Evolutionary conservation across 1,284 basidiomycete species (phyloP).

Genomic region (Malassezia slooffiae): DNA sequence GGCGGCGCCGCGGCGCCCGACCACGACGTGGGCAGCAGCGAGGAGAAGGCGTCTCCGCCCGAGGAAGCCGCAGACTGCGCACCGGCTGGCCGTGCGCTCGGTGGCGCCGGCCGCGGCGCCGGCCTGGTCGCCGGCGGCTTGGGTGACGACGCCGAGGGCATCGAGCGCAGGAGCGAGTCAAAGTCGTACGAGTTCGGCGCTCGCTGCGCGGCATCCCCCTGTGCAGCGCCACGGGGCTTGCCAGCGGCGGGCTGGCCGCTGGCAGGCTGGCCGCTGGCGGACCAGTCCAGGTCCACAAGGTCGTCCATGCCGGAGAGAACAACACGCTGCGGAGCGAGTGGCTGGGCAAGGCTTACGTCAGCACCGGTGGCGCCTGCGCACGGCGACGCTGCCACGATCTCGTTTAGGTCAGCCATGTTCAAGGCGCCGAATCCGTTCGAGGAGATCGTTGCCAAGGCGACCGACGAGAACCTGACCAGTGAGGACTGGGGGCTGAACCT

Average conservation of each 20-base stretch:
- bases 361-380: too few relatives aligned
- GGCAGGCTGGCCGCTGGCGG: slow-evolving; percentile 7
- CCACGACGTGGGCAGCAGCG: slow-evolving; percentile 20
- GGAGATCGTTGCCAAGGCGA: slow-evolving; percentile 84
- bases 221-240: too few relatives aligned
- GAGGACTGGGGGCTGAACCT: slow-evolving; percentile 95
- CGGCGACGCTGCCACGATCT: too few relatives aligned
- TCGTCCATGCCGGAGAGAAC: slow-evolving; percentile 34
- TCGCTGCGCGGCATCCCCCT: too few relatives aligned
- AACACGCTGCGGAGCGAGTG: not conserved
- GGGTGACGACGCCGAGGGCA: slow-evolving; percentile 9
- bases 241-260: too few relatives aligned
- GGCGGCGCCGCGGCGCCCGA: not conserved
- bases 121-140: slow-evolving; percentile 3
- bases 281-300: slow-evolving; percentile 39
- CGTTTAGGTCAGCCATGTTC: slow-evolving; percentile 38
- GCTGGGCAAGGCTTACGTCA: too few relatives aligned
- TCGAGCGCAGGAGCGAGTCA: slow-evolving; percentile 24
- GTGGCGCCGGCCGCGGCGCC: slow-evolving; percentile 4
- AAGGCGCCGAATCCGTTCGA: slow-evolving; percentile 67
- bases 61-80: slow-evolving; percentile 1
- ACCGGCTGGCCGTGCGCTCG: slow-evolving; percentile 2
- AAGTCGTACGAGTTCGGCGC: slow-evolving; percentile 18
- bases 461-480: slow-evolving; percentile 80
- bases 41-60: slow-evolving; percentile 29